A percentile compares a stretch with the other conserved stretches of the same genome.
Evolutionary conservation across 225 moss, liverwort and hornwort species (phyloP).

Genomic region (Polytrichum commune): DNA sequence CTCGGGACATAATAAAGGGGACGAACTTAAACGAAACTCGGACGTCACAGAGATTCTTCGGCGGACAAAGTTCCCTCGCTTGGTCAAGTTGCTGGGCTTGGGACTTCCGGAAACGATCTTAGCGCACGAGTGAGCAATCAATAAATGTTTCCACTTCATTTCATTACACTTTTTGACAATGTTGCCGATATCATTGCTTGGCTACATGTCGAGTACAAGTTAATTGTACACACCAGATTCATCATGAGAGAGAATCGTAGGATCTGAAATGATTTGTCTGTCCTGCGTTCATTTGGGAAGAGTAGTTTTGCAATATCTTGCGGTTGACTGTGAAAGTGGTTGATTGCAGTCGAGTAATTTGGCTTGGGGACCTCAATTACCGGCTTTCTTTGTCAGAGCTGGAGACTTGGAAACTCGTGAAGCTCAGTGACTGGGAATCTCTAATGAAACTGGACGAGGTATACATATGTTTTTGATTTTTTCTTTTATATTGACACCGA

Average conservation of each 20-base stretch:
- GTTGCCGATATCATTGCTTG: too few species aligned
- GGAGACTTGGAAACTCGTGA: slow-evolving; percentile 44
- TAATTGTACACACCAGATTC: neutral
- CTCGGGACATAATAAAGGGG: slow-evolving; percentile 77
- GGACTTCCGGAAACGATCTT: slow-evolving; percentile 74
- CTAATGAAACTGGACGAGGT: slow-evolving; percentile 49
- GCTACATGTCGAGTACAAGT: too few species aligned
- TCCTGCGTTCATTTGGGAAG: neutral
- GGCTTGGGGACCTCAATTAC: slow-evolving; percentile 59
- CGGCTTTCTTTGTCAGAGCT: slow-evolving; percentile 35
- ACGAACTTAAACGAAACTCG: slow-evolving; percentile 67
- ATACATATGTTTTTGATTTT: neutral
- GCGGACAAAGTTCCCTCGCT: slow-evolving; percentile 68
- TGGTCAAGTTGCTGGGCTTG: slow-evolving; percentile 50
- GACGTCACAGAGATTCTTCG: slow-evolving; percentile 84
- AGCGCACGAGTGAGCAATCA: slow-evolving; percentile 62
- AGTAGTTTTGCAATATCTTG: neutral
- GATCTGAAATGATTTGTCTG: neutral
- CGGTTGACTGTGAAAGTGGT: neutral
- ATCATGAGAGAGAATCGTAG: neutral
- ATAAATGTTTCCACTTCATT: too few species aligned
- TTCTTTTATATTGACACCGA: neutral
- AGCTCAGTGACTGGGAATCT: slow-evolving; percentile 32
- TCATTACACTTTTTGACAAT: too few species aligned
- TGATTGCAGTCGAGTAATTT: slow-evolving; percentile 36